Evolutionary conservation across 768 basidiomycete species (phyloP).

Genomic region (Lyophyllum shimeji): DNA sequence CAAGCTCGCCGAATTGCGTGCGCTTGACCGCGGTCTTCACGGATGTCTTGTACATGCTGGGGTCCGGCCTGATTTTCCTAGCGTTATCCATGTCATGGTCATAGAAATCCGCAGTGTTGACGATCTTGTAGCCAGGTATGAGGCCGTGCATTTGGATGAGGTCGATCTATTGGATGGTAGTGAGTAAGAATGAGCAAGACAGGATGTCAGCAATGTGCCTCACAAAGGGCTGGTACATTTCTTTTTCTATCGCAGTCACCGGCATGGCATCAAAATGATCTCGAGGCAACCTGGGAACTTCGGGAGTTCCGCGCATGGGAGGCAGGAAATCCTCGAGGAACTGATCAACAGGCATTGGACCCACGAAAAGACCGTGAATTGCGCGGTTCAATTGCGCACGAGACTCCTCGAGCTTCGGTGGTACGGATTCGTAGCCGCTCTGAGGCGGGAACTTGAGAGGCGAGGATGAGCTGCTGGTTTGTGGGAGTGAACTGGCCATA

Average conservation of each 20-base stretch:
- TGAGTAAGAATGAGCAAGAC: background rate
- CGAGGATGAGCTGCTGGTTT: background rate
- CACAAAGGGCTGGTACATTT: constrained; percentile 8
- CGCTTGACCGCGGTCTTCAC: background rate
- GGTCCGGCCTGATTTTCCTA: background rate
- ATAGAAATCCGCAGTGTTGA: constrained; percentile 10
- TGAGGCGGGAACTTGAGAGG: background rate
- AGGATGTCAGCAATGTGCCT: too few species aligned
- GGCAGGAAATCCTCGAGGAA: constrained; percentile 7
- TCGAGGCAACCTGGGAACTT: background rate
- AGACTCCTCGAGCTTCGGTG: background rate
- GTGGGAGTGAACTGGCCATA: background rate
- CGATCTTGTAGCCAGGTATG: constrained; percentile 9
- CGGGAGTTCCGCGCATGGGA: too few species aligned
- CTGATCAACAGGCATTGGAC: constrained; percentile 8
- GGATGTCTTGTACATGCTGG: constrained; percentile 2
- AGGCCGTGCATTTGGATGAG: constrained; percentile 2
- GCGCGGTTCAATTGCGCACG: background rate
- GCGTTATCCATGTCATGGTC: background rate
- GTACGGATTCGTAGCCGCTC: background rate
- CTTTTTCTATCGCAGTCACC: background rate
- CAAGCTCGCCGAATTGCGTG: constrained; percentile 11
- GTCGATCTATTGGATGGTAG: background rate
- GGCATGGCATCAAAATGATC: background rate
- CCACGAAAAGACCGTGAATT: constrained; percentile 1